Evolutionary conservation across 1,139 yeast genomes (phyloP), one percentile per base, ranked within the genome.

Genomic region (Candida tetrigidarum): DNA sequence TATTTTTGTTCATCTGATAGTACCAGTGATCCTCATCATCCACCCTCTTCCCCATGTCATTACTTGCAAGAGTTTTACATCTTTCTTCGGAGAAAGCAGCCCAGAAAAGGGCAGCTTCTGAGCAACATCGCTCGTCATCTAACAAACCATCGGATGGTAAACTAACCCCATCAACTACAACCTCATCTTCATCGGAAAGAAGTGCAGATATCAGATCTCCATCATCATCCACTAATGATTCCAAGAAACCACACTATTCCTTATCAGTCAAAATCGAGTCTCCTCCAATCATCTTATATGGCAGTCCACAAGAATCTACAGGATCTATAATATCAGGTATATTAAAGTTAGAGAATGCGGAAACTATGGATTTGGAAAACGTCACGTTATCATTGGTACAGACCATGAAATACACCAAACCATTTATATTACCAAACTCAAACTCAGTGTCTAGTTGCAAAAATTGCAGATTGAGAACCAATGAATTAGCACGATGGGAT

Each of bases 291-390:
- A 81, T 90, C 29, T 67, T 93, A 46, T 92, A 86, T 59, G 99
- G 99, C 0, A 67, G 76, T 2, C 87, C 93, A 3, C 64, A 68
- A 6, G 96, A 89, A 48, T 84, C 95, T 2, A 77, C 96, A 0
- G 99, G 99, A 1, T 87, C 96, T 1, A 75, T 93, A 29, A 69
- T 95, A 25, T 83, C 92, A 18, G 99, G 99, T 0, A 70, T 89
- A 14, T 69, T 85, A 34, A 64, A 60, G 9, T 54, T 48, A 16
- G 30, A 35, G 5, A 38, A 41, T 7, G 23, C 37, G 7, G 57
- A 52, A 50, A 78, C 54, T 50, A 66, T 59, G 1, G 71, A 67
- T 26, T 63, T 89, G 46, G 76, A 75, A 22, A 61, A 75, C 2
- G 96, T 91, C 10, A 73, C 82, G 3, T 64, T 93, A 48, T 75